A percentile compares a stretch with the other conserved stretches of the same genome.
phyloP scores from a whole-genome alignment of 2,329 filamentous ascomycete genomes.

The Gyromitra esculenta region DNA sequence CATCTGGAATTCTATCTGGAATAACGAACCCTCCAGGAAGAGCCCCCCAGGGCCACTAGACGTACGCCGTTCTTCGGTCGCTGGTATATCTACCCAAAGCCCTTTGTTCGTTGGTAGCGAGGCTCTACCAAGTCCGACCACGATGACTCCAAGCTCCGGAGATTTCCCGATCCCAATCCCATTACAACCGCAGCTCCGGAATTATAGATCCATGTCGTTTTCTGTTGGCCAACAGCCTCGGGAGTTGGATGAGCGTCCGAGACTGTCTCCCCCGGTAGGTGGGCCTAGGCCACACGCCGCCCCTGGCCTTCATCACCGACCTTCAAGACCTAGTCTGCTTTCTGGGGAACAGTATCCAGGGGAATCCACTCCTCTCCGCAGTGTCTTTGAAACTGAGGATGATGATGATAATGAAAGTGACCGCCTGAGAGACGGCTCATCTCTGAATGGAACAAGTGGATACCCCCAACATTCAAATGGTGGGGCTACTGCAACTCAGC shows the following conservation, averaged over 20 bases:
- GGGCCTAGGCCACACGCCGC: conserved; percentile 65
- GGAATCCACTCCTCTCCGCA: conserved; percentile 64
- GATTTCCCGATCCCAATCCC: conserved; percentile 88
- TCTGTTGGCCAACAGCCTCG: conserved; percentile 80
- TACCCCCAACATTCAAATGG: conserved; percentile 57
- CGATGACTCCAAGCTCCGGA: conserved; percentile 62
- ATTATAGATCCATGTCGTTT: conserved; percentile 94
- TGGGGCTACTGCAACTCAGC: conserved; percentile 25
- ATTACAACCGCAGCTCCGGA: conserved; percentile 88
- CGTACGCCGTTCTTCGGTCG: conserved; percentile 74
- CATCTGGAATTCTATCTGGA: conserved; percentile 84
- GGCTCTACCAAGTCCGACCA: conserved; percentile 66
- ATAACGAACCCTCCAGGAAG: conserved; percentile 76
- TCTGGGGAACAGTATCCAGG: conserved; percentile 73
- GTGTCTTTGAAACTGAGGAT: conserved; percentile 74
- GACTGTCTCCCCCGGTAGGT: conserved; percentile 62
- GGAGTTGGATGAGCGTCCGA: conserved; percentile 70
- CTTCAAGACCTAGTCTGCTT: conserved; percentile 79
- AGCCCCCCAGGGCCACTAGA: conserved; percentile 77
- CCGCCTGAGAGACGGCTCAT: conserved; percentile 64
- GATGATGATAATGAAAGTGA: conserved; percentile 71
- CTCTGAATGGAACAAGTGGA: conserved; percentile 68
- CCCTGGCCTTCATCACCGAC: conserved; percentile 80
- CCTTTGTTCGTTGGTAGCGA: conserved; percentile 66
- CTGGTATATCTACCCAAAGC: conserved; percentile 65